Evolutionary conservation across 1,284 basidiomycete species (phyloP).

Genomic region (Puccinia novopanici): DNA sequence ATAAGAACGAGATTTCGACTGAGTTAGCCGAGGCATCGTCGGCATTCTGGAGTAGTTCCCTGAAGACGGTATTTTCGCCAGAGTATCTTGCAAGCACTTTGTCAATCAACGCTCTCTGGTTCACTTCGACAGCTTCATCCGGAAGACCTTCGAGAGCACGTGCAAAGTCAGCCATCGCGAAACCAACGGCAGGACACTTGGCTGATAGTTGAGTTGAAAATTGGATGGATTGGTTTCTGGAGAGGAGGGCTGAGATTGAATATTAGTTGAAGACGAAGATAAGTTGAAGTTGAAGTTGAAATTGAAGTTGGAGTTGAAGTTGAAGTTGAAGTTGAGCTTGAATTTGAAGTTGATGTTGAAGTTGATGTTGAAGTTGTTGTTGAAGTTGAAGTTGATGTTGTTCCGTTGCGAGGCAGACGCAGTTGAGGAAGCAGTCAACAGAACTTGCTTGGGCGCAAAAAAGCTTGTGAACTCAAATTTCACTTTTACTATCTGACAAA

Average conservation of each 20-base stretch:
- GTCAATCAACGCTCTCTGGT: conserved; percentile 89
- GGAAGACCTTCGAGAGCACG: conserved; percentile 42
- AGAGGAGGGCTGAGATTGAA: background rate
- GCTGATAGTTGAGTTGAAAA: background rate
- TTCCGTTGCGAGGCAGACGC: no score
- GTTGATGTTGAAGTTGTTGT: no score
- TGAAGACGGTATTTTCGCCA: conserved; percentile 88
- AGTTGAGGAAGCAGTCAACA: no score
- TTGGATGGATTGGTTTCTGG: background rate
- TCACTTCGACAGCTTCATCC: conserved; percentile 81
- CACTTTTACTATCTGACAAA: no score
- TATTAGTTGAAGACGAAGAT: no score
- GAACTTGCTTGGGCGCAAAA: no score
- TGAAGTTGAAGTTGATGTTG: no score
- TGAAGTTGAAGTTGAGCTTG: background rate
- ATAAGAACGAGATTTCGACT: conserved; percentile 57
- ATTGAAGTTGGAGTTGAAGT: no score
- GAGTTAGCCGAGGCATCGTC: conserved; percentile 82
- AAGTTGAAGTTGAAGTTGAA: no score
- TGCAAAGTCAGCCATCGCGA: conserved; percentile 42
- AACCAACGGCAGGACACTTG: background rate
- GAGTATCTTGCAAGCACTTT: conserved; percentile 91
- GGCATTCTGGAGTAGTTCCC: conserved; percentile 91
- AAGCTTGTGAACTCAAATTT: no score
- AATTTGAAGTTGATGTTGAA: no score